phyloP scores from a whole-genome alignment of 495 filamentous ascomycete species.

The Xylaria acuta region DNA sequence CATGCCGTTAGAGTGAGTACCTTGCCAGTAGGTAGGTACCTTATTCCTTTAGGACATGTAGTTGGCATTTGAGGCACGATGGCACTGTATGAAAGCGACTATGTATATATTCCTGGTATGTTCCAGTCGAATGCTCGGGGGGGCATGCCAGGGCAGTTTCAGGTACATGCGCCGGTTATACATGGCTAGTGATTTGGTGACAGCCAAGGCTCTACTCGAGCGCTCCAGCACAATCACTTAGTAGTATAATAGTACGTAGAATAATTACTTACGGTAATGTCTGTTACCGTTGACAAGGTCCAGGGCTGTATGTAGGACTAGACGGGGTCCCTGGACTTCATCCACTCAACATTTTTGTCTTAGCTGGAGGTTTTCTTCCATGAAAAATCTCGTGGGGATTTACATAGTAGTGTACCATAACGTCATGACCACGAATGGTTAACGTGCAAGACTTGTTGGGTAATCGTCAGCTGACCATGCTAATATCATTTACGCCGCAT shows the following conservation, averaged over 20 bases:
- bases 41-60: not conserved
- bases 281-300: not conserved
- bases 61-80: conserved; percentile 7
- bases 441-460: not conserved
- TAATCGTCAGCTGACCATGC: conserved; percentile 15
- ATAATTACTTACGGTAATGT: not conserved
- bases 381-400: not conserved
- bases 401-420: not conserved
- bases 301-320: not conserved
- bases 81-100: not conserved
- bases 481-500: not conserved
- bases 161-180: not conserved
- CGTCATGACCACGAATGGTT: conserved; percentile 13
- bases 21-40: not conserved
- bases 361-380: not conserved
- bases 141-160: conserved; percentile 22
- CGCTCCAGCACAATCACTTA: not conserved
- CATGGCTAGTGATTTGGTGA: not conserved
- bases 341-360: not conserved
- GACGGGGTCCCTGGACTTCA: not conserved
- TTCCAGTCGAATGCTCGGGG: not conserved
- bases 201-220: not conserved
- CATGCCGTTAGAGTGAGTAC: not conserved
- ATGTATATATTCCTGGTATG: not conserved
- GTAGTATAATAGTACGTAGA: not conserved